A percentile compares a stretch with the other conserved stretches of the same genome.
phyloP scores from a whole-genome alignment of 2,329 filamentous ascomycete species.

The Arthrobotrys sphaeroides region DNA sequence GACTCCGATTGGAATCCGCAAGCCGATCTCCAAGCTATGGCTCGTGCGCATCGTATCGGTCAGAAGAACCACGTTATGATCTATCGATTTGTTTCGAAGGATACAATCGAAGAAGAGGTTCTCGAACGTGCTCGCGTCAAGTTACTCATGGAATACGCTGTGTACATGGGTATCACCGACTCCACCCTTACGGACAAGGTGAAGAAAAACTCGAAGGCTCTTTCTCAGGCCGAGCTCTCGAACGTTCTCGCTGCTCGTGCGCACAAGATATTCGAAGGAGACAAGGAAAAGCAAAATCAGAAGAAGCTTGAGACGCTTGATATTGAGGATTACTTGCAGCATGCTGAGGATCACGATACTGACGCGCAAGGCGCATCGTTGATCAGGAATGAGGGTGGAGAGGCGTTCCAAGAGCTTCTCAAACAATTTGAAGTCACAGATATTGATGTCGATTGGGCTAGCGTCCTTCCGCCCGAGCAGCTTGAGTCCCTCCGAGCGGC shows the following conservation, averaged over 20 bases:
- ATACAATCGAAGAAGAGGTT: conserved; percentile 97
- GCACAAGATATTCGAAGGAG: conserved; percentile 99
- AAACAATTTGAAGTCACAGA: conserved; percentile 90
- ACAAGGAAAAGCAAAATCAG: conserved; percentile 76
- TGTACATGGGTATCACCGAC: conserved; percentile 94
- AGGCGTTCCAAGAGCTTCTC: conserved; percentile 77
- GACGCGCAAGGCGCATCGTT: conserved; percentile 84
- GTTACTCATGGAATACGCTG: conserved; percentile 94
- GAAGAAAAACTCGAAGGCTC: conserved; percentile 69
- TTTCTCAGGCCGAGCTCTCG: conserved; percentile 67
- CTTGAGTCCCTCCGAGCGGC: conserved; percentile 88
- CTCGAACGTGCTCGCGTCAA: conserved; percentile 96
- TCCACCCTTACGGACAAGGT: conserved; percentile 86
- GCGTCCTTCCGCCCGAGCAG: conserved; percentile 95
- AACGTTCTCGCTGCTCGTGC: conserved; percentile 89
- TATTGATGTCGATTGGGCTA: conserved; percentile 95
- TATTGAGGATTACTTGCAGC: conserved; percentile 95
- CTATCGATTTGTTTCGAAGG: conserved; percentile 94
- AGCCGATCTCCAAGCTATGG: conserved; percentile 97
- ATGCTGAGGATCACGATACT: conserved; percentile 93
- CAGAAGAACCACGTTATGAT: conserved; percentile 96
- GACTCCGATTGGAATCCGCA: conserved; percentile 99
- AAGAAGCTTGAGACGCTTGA: conserved; percentile 96
- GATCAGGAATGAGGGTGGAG: conserved; percentile 93
- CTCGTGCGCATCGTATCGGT: conserved; percentile 94